Evolutionary conservation across 306 rosid species (phyloP), one percentile per base, ranked within the genome.

Genomic region (Vigna reflexopilosa): DNA sequence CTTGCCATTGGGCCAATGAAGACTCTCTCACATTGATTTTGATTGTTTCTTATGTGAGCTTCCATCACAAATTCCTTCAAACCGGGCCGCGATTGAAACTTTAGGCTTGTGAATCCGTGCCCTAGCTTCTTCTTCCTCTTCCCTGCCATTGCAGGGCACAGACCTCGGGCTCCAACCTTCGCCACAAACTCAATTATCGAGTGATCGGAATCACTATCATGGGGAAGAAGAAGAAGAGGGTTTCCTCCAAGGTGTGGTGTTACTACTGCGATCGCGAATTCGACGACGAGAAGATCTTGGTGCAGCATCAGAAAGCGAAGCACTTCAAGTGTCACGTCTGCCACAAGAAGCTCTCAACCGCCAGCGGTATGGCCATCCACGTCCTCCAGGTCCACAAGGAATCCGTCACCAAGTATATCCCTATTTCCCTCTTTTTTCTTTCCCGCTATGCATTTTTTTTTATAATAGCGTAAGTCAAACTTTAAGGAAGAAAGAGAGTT

Each of bases 191-290:
- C 30, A 50, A 61, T 28, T 68, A 17, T 17, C 7, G 0, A 32
- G 71, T 10, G 36, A 66, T 51, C 61, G 9, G 72, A 56, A 42
- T 66, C 8, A 42, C 5, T 9, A 32, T 9, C 20, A 75, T 78
- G 99, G 99, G 99, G 71, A 96, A 90, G 91, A 96, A 93, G 93
- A 96, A 96, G 94, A 96, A 96, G 94, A 90, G 97, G 42, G 96
- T 88, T 51, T 80, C 97, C 2, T 96, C 99, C 6, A 96, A 92
- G 89, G 97, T 96, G 0, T 96, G 99, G 99, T 96, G 99, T 20
- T 96, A 96, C 73, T 96, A 96, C 83, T 96, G 99, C 84, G 99
- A 96, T 75, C 88, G 99, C 4, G 99, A 96, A 80, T 96, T 96
- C 78, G 99, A 96, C 7, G 99, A 96, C 76, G 99, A 96, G 83